Conservation (phyloP, 495 filamentous ascomycete species). For the Cercophora sp. region DNA sequence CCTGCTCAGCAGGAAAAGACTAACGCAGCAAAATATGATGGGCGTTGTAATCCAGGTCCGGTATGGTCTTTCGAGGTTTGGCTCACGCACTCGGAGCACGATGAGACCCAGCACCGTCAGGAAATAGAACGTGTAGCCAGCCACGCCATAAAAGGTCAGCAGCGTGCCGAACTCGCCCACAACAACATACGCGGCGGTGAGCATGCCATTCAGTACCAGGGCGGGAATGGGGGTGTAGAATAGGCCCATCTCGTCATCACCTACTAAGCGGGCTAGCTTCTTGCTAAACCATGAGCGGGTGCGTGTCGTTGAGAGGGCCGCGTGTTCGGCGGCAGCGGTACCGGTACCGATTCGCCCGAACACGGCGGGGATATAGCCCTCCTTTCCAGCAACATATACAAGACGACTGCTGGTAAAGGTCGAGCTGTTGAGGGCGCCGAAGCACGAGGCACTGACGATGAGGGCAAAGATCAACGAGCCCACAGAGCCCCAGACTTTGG, state of each 20-base stretch:
- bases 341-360: conserved; percentile 79
- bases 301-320: conserved; percentile 42
- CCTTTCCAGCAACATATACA: conserved; percentile 90
- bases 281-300: conserved; percentile 57
- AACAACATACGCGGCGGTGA: conserved; percentile 72
- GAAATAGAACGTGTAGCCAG: conserved; percentile 96
- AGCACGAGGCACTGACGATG: conserved; percentile 80
- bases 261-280: conserved; percentile 53
- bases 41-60: conserved; percentile 94
- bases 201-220: conserved; percentile 68
- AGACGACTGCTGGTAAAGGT: conserved; percentile 90
- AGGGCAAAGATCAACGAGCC: conserved; percentile 85
- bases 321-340: conserved; percentile 29
- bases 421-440: conserved; percentile 91
- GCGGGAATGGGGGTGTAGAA: conserved; percentile 90
- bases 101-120: conserved; percentile 90
- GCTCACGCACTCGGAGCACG: conserved; percentile 83
- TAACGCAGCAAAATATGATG: conserved; percentile 97
- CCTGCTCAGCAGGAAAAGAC: conserved; percentile 81
- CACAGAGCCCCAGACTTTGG: conserved; percentile 78
- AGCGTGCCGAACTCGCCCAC: conserved; percentile 90
- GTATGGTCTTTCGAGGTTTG: conserved; percentile 82
- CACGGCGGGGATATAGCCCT: conserved; percentile 83
- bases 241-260: conserved; percentile 57
- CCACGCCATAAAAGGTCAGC: conserved; percentile 94